phyloP scores from a whole-genome alignment of 495 filamentous ascomycete species.

The Haplographium delicatum region DNA sequence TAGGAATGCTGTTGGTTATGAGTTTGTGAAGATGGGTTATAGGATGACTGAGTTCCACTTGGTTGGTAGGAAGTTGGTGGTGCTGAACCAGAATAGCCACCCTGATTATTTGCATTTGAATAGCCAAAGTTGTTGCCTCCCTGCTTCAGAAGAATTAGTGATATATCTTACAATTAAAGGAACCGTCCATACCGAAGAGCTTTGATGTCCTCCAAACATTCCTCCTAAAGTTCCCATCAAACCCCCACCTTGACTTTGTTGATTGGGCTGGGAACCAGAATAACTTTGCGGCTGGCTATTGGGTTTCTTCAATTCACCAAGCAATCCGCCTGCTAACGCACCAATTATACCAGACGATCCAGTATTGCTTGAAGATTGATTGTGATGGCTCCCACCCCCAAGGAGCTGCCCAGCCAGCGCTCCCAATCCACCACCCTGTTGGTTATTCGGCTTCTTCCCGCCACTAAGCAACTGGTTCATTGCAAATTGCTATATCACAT shows the following conservation, averaged over 20 bases:
- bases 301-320: constrained; percentile 25
- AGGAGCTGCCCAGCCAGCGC: constrained; percentile 20
- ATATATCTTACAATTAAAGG: background rate
- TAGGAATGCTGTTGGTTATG: constrained; percentile 19
- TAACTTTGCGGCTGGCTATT: constrained; percentile 19
- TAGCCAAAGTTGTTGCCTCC: constrained; percentile 39
- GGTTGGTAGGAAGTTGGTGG: constrained; percentile 46
- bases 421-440: constrained; percentile 5
- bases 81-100: constrained; percentile 42
- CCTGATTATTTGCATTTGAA: constrained; percentile 35
- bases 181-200: constrained; percentile 2
- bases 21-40: constrained; percentile 12
- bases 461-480: constrained; percentile 23
- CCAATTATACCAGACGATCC: constrained; percentile 19
- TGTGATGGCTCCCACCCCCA: constrained; percentile 14
- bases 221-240: constrained; percentile 13
- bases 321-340: constrained; percentile 22
- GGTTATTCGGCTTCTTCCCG: constrained; percentile 12
- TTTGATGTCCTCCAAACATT: constrained; percentile 17
- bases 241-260: constrained; percentile 16
- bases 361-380: constrained; percentile 1
- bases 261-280: constrained; percentile 9
- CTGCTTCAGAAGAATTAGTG: background rate
- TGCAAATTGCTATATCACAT: constrained; percentile 16
- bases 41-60: constrained; percentile 12